A percentile compares a stretch with the other conserved stretches of the same genome.
These are phyloP conservation scores for Candida odintsovae DNA, from an alignment of 805 yeast genomes.

Conservation along the genomic window DNA sequence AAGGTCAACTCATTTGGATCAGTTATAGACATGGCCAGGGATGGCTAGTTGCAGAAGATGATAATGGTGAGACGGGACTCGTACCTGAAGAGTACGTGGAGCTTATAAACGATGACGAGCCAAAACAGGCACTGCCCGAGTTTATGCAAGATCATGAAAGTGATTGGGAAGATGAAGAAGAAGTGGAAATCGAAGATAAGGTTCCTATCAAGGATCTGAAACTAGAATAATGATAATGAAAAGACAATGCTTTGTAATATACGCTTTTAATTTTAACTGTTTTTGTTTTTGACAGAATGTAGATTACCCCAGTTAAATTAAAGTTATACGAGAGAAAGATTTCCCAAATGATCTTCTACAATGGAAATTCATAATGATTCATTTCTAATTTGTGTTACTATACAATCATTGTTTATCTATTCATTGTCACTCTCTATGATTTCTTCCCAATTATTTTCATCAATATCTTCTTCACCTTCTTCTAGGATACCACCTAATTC, in stretches of 20 bases:
- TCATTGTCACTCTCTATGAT: constrained; percentile 38
- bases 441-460: constrained; percentile 44
- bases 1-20: constrained; percentile 82
- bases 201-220: constrained; percentile 2
- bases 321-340: too few relatives aligned
- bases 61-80: constrained; percentile 79
- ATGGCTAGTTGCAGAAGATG: constrained; percentile 90
- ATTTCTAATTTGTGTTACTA: background rate
- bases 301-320: background rate
- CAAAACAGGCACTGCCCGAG: constrained; percentile 43
- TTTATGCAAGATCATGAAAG: constrained; percentile 23
- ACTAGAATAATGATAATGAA: background rate
- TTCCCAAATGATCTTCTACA: too few relatives aligned
- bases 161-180: constrained; percentile 30
- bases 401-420: background rate
- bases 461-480: constrained; percentile 52
- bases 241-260: background rate
- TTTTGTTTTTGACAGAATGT: background rate
- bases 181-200: constrained; percentile 16
- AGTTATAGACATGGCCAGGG: constrained; percentile 96
- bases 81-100: constrained; percentile 95
- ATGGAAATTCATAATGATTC: background rate
- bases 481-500: constrained; percentile 59
- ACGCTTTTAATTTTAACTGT: too few relatives aligned
- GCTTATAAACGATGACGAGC: constrained; percentile 23